Conservation (phyloP, 2,329 filamentous ascomycete genomes). For the Myriosclerotinia curreyana region DNA sequence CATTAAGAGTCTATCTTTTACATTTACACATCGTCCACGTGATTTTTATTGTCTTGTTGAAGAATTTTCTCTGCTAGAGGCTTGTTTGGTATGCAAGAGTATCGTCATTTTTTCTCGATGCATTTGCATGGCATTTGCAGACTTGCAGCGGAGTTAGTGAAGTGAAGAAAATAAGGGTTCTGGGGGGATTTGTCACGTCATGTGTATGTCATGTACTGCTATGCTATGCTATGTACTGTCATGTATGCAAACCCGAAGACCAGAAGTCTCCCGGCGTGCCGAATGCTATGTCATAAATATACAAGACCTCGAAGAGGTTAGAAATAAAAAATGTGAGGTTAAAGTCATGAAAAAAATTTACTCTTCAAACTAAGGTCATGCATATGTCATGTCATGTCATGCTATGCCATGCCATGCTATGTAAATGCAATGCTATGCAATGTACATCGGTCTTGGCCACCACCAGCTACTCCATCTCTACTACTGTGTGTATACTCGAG, state of each 20-base stretch:
- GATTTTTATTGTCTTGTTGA: conserved; percentile 9
- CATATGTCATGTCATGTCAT: neutral
- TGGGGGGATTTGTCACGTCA: too few species aligned
- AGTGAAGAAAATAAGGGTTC: neutral
- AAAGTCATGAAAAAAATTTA: neutral
- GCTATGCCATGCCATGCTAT: conserved; percentile 7
- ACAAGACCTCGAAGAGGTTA: neutral
- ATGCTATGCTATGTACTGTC: conserved; percentile 2
- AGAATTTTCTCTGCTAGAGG: neutral
- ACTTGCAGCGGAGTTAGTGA: neutral
- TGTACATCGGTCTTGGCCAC: conserved; percentile 11
- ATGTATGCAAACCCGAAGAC: neutral
- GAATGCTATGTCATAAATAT: neutral
- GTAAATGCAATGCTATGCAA: conserved; percentile 12
- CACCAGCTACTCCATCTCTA: neutral
- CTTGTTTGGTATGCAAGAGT: neutral
- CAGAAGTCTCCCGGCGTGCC: neutral
- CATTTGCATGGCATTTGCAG: neutral
- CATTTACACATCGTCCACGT: neutral
- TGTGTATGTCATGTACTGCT: neutral
- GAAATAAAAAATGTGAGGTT: neutral
- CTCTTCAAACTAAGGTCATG: neutral
- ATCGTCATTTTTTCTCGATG: neutral
- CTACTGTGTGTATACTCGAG: neutral
- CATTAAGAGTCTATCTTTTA: neutral